Percentiles rank a stretch among this genome's conserved stretches.
Evolutionary conservation across 495 filamentous ascomycete species (phyloP).

Genomic region (Lepraria neglecta): DNA sequence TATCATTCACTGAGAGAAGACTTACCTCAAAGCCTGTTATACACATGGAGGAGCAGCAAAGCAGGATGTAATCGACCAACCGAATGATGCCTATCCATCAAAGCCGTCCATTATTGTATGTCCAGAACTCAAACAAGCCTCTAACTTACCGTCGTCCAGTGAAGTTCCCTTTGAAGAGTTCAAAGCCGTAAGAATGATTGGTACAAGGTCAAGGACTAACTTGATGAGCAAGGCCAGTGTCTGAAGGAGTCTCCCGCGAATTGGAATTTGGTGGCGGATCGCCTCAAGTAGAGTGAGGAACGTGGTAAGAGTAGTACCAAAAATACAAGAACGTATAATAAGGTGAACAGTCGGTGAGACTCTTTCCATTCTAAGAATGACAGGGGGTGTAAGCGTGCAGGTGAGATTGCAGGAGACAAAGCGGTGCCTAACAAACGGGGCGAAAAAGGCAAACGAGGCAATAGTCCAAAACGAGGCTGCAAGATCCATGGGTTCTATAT

Average conservation of each 20-base stretch:
- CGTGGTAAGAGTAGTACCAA: conserved; percentile 1
- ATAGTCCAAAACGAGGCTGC: background rate
- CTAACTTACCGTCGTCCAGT: too few relatives aligned
- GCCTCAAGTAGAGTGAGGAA: background rate
- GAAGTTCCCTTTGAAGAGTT: background rate
- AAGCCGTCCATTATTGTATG: conserved; percentile 1
- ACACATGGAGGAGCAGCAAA: conserved; percentile 6
- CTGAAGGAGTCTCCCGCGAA: background rate
- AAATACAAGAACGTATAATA: conserved; percentile 5
- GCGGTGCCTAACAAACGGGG: conserved; percentile 7
- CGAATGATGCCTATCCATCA: background rate
- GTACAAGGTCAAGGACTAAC: too few relatives aligned
- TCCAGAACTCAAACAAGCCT: background rate
- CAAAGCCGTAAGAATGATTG: background rate
- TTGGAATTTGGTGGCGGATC: background rate
- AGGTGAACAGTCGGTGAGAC: conserved; percentile 10
- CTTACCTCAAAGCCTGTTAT: conserved; percentile 3
- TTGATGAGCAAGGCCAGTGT: background rate
- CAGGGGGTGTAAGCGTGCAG: conserved; percentile 9
- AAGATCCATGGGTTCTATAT: conserved; percentile 4
- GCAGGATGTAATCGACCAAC: conserved; percentile 1
- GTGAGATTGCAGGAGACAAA: conserved; percentile 8
- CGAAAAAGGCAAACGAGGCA: background rate
- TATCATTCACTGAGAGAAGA: too few relatives aligned
- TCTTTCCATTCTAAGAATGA: conserved; percentile 13